Evolutionary conservation across 2,329 filamentous ascomycete species (phyloP).

Genomic region (Ceratocystis ficicola): DNA sequence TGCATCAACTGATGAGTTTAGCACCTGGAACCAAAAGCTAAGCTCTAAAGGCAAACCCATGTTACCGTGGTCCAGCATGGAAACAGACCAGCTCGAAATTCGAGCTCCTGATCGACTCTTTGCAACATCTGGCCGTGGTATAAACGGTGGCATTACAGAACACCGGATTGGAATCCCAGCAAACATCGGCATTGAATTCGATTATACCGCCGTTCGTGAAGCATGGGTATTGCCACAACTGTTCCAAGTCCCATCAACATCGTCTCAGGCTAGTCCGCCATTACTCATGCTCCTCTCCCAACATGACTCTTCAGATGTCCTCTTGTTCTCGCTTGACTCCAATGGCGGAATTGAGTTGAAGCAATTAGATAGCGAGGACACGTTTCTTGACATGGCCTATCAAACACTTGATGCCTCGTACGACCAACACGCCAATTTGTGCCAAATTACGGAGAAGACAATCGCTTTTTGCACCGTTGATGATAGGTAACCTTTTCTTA

Average conservation of each 20-base stretch:
- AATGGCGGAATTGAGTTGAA: not conserved
- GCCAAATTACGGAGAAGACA: constrained; percentile 44
- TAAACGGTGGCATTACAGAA: constrained; percentile 53
- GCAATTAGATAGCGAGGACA: constrained; percentile 26
- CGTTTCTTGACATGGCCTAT: constrained; percentile 40
- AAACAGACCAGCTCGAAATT: constrained; percentile 15
- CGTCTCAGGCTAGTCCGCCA: constrained; percentile 11
- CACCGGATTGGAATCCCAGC: constrained; percentile 59
- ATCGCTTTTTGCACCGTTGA: constrained; percentile 32
- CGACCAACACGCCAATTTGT: constrained; percentile 30
- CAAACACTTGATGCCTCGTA: constrained; percentile 40
- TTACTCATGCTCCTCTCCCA: constrained; percentile 37
- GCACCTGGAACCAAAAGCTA: constrained; percentile 28
- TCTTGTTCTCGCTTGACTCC: constrained; percentile 34
- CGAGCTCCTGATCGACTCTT: constrained; percentile 46
- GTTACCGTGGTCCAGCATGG: constrained; percentile 24
- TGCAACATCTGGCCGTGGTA: constrained; percentile 52
- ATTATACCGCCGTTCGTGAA: constrained; percentile 39
- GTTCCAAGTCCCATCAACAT: constrained; percentile 15
- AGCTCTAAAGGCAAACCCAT: constrained; percentile 23
- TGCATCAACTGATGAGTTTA: constrained; percentile 35
- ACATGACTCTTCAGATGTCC: constrained; percentile 37
- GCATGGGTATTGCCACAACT: constrained; percentile 40
- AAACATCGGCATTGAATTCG: constrained; percentile 47
- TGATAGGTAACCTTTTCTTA: constrained; percentile 29